These are phyloP conservation scores for Tolypocladium paradoxum DNA, from an alignment of 2,329 filamentous ascomycete species.

Conservation along the genomic window DNA sequence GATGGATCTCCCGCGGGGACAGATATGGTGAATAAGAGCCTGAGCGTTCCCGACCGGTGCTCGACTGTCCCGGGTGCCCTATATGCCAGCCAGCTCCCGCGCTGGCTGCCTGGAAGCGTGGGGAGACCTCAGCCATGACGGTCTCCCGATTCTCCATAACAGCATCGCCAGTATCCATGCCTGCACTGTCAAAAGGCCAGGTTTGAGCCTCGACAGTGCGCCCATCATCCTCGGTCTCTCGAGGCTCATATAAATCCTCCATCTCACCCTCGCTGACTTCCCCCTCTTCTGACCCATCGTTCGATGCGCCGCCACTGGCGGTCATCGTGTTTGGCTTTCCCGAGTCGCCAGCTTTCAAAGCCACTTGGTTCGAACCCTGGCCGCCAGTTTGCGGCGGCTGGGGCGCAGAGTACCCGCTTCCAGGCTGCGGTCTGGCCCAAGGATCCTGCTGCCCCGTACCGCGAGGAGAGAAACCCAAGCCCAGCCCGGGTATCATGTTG, in stretches of 20 bases:
- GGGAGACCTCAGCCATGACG: neutral
- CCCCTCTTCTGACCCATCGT: constrained; percentile 50
- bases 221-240: constrained; percentile 4
- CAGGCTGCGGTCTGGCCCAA: constrained; percentile 3
- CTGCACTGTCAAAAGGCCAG: neutral
- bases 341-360: neutral
- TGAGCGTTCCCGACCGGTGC: constrained; percentile 28
- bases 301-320: neutral
- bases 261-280: constrained; percentile 64
- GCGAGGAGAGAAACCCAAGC: constrained; percentile 14
- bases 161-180: neutral
- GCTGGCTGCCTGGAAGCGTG: neutral
- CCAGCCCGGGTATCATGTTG: constrained; percentile 23
- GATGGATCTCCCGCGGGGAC: constrained; percentile 35
- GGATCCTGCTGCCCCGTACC: constrained; percentile 8
- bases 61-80: neutral
- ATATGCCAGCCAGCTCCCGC: neutral
- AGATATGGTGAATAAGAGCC: constrained; percentile 42
- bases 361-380: neutral
- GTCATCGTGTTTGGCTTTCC: neutral
- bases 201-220: neutral
- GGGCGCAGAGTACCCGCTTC: neutral
- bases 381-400: neutral
- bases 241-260: constrained; percentile 44
- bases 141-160: neutral